These are phyloP conservation scores for Colletotrichum eremochloae DNA, from an alignment of 2,329 filamentous ascomycete genomes.

Conservation along the genomic window DNA sequence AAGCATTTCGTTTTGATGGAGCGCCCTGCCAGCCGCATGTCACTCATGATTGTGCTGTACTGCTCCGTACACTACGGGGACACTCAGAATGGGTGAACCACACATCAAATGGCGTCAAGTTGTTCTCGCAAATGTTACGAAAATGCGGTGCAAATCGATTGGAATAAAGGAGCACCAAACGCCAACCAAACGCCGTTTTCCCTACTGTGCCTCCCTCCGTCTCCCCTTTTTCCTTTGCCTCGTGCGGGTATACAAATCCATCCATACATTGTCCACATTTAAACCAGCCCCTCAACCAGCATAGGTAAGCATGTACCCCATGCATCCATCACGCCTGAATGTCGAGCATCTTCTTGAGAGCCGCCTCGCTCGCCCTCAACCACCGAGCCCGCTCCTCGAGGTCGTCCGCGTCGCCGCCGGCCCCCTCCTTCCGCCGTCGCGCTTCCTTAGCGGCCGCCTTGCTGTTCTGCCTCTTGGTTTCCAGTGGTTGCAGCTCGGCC, in stretches of 20 bases:
- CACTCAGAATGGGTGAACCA: not conserved
- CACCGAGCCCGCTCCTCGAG: conserved; percentile 82
- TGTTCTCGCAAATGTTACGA: no score
- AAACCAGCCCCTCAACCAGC: not conserved
- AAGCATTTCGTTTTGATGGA: not conserved
- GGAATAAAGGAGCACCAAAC: not conserved
- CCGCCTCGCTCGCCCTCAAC: conserved; percentile 77
- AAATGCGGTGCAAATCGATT: not conserved
- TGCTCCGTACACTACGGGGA: no score
- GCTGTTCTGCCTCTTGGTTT: conserved; percentile 75
- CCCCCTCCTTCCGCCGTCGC: conserved; percentile 74
- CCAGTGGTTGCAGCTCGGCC: conserved; percentile 76
- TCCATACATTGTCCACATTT: conserved; percentile 12
- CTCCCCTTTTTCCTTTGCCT: not conserved
- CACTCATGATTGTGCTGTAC: not conserved
- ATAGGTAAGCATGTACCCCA: not conserved
- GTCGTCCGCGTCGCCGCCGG: conserved; percentile 77
- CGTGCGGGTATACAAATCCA: conserved; percentile 33
- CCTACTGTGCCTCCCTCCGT: not conserved
- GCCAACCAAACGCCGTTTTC: conserved; percentile 26
- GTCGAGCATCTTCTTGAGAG: conserved; percentile 73
- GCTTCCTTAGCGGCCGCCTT: conserved; percentile 79
- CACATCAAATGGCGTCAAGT: not conserved
- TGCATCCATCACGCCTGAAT: conserved; percentile 56
- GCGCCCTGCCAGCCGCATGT: conserved; percentile 10